Base-by-base conservation (phyloP, 306 rosid genomes). In the Trifolium fragiferum region DNA sequence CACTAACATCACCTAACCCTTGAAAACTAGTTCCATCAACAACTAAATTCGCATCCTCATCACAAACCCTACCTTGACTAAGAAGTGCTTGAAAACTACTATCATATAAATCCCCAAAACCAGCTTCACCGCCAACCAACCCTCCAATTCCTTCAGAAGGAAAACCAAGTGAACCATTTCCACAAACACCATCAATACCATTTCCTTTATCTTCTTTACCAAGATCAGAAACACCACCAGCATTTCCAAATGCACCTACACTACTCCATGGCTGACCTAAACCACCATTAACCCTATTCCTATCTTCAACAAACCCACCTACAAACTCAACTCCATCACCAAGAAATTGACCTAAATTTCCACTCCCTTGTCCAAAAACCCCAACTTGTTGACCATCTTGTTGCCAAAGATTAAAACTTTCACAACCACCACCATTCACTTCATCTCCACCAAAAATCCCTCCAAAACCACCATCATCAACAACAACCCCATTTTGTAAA, bases 371-470 rank as follows among this genome's bases (percentile, higher is more conserved):
- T 12, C 74, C 70, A 64, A 80, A 38, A 12, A 30, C 78, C 47
- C 75, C 78, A 59, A 59, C 40, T 32, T 72, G 74, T 18, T 67
- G 72, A 18, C 78, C 84, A 75, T 46, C 74, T 46, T 64, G 66
- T 30, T 66, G 51, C 69, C 72, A 72, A 70, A 81, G 84, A 25
- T 69, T 67, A 57, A 68, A 53, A 57, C 72, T 68, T 38, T n/a
- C 54, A 68, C 20, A 11, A 7, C 60, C 77, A 40, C 62, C 70
- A 43, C 32, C 78, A 53, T 72, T 32, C 4, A 40, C 85, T 37
- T 66, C 27, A 61, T 21, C 81, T 75, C 53, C 83, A 32, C 62
- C 85, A 62, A 77, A 82, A 75, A 70, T 25, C 62, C 75, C 65
- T 0, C 72, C 78, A 77, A 62, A 59, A 46, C 35, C 37, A 46